Conservation (phyloP, 163 green algal genomes). For the Scenedesmus sp. region DNA sequence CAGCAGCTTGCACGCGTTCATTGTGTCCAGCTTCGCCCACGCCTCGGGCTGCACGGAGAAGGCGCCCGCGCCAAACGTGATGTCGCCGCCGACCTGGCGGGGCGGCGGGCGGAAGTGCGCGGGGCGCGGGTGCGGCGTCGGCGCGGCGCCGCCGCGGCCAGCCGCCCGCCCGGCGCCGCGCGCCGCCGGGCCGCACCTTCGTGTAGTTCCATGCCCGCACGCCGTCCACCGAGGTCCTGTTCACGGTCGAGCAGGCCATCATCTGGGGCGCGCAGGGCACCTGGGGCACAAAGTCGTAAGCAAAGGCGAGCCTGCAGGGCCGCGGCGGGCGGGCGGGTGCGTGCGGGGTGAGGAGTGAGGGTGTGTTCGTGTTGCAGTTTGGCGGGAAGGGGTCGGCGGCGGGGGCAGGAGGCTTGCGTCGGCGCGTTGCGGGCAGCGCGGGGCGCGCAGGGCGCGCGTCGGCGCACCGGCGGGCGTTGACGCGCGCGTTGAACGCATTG, state of each 20-base stretch:
- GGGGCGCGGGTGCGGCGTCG: too few relatives aligned
- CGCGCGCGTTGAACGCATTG: neutral
- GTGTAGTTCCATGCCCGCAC: neutral
- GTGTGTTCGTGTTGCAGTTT: too few relatives aligned
- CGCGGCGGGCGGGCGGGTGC: too few relatives aligned
- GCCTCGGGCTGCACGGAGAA: neutral
- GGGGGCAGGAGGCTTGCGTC: too few relatives aligned
- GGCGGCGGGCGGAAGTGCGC: too few relatives aligned
- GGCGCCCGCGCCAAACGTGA: neutral
- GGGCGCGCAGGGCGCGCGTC: too few relatives aligned
- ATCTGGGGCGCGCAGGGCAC: neutral
- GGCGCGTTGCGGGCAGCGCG: too few relatives aligned
- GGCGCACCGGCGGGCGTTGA: conserved; percentile 2
- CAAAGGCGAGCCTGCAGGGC: conserved; percentile 1
- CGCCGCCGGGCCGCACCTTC: too few relatives aligned
- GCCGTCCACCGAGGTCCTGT: neutral
- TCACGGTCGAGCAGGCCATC: neutral
- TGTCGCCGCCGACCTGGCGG: conserved; percentile 1
- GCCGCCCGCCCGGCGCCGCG: too few relatives aligned
- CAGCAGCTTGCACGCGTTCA: neutral
- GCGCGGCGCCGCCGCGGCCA: too few relatives aligned
- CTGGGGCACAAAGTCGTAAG: neutral
- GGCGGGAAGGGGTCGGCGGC: too few relatives aligned
- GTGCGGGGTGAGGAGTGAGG: too few relatives aligned
- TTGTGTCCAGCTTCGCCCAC: neutral